A percentile compares a stretch with the other conserved stretches of the same genome.
Evolutionary conservation across 176 grass and related monocot species (phyloP).

Genomic region (Miscanthus lutarioriparius): DNA sequence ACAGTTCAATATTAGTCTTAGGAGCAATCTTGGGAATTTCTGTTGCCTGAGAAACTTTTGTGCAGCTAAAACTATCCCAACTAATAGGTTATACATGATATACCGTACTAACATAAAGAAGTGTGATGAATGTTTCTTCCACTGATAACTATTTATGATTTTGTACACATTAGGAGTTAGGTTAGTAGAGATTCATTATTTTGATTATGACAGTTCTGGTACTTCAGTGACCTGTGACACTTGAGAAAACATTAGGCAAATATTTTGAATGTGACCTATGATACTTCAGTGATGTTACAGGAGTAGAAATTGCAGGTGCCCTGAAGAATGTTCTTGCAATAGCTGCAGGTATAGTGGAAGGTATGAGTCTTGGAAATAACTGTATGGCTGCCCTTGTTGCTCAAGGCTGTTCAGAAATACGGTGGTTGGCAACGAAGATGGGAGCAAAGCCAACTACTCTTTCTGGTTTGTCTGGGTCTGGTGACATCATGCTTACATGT

Average conservation of each 20-base stretch:
- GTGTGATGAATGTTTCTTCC: not conserved
- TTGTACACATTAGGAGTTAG: not conserved
- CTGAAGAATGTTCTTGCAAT: slow-evolving; percentile 97
- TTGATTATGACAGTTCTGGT: not conserved
- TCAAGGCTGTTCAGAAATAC: slow-evolving; percentile 96
- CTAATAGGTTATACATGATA: not conserved
- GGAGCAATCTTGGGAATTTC: not conserved
- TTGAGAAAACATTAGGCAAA: not conserved
- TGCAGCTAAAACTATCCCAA: not conserved
- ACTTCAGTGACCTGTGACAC: not conserved
- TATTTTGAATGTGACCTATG: slow-evolving; percentile 52
- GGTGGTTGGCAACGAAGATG: slow-evolving; percentile 97
- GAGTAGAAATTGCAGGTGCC: slow-evolving; percentile 96
- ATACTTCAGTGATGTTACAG: slow-evolving; percentile 95
- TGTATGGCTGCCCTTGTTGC: slow-evolving; percentile 97
- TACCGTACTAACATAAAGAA: not conserved
- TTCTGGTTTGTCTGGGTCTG: slow-evolving; percentile 90
- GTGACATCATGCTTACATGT: slow-evolving; percentile 98
- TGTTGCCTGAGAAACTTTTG: not conserved
- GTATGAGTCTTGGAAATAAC: slow-evolving; percentile 94
- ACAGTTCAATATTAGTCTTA: not conserved
- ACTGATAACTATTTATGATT: not conserved
- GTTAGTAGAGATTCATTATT: not conserved
- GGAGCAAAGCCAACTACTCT: slow-evolving; percentile 91
- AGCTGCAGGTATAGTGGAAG: slow-evolving; percentile 94